Base-by-base conservation (phyloP, 1,284 basidiomycete genomes). In the Pascua sp. region DNA sequence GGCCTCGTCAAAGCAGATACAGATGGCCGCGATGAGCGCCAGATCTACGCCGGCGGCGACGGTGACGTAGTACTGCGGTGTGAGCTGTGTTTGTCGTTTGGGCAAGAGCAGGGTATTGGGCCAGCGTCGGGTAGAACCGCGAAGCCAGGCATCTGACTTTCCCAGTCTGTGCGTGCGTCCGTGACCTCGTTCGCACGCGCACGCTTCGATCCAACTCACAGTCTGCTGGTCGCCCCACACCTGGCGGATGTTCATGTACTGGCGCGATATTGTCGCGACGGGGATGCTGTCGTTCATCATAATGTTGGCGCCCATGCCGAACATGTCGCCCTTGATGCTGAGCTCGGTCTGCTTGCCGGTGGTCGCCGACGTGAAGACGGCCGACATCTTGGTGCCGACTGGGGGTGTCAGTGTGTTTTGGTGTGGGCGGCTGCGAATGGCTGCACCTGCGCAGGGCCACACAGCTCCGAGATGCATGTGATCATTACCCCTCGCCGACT, bases 11-110 rank as follows among this genome's bases (percentile, higher is more conserved):
- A 79, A 70, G 49, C 75, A 77, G 49, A 80, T 73, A 56, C 77
- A 77, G 24, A 79, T 62, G 4, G 77, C 79, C 2, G 77, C 70
- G 18, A 80, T 73, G 37, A 80, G 65, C 5, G 75, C 66, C 3
- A 78, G 67, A 57, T 80, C 79, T 9, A 80, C 77, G 12, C 76
- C 76, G 1, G 78, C 73, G 2, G 78, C 78, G 24, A 78, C 70
- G 0, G 69, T 72, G 9, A 78, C 70, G 42, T 68, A 67, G 64
- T 79, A 79, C 71, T 73, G 49, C 11, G 17, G 37, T 47, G 24
- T 32, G 7, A 32, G 24, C 24, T 32, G 24, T 32, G 4, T 7
- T 32, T 32, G 24, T 32, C 24, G 7, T 32, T 7, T 32, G 24
- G 24, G 24, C 24, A 32, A 32, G 24, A 7, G 24, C 4, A 7